A percentile compares a stretch with the other conserved stretches of the same genome.
Evolutionary conservation across 805 yeast genomes (phyloP).

Genomic region (Alloascoidea hylecoeti): DNA sequence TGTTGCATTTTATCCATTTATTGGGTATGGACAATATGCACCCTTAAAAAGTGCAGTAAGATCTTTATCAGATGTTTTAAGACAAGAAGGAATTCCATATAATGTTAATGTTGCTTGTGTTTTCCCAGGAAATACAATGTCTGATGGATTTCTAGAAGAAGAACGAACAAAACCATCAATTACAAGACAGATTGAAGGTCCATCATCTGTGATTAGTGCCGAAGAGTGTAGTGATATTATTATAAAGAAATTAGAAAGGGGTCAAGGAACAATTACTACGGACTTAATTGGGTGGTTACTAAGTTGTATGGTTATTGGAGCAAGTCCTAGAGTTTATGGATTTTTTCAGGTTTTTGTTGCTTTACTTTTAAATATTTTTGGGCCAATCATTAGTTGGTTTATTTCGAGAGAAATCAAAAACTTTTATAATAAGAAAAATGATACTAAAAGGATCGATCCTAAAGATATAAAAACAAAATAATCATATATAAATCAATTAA

Average conservation of each 20-base stretch:
- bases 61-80: conserved; percentile 57
- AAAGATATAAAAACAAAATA: too few species aligned
- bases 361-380: conserved; percentile 33
- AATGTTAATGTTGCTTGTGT: conserved; percentile 60
- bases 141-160: conserved; percentile 80
- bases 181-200: conserved; percentile 74
- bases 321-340: conserved; percentile 50
- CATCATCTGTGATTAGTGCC: conserved; percentile 56
- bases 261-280: conserved; percentile 64
- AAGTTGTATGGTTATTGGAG: conserved; percentile 51
- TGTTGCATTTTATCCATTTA: conserved; percentile 72
- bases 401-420: conserved; percentile 36
- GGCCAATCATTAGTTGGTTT: conserved; percentile 42
- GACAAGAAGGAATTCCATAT: conserved; percentile 68
- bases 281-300: conserved; percentile 80
- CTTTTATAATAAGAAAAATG: too few species aligned
- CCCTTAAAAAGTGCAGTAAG: conserved; percentile 80
- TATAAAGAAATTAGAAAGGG: conserved; percentile 38
- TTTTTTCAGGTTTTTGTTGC: conserved; percentile 34
- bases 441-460: too few species aligned
- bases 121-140: conserved; percentile 78
- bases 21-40: conserved; percentile 85
- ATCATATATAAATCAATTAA: too few species aligned
- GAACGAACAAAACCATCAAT: conserved; percentile 76
- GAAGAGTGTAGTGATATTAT: conserved; percentile 52